These are phyloP conservation scores for Alloteropsis semialata DNA, from an alignment of 176 grass and related monocot genomes.

Conservation along the genomic window DNA sequence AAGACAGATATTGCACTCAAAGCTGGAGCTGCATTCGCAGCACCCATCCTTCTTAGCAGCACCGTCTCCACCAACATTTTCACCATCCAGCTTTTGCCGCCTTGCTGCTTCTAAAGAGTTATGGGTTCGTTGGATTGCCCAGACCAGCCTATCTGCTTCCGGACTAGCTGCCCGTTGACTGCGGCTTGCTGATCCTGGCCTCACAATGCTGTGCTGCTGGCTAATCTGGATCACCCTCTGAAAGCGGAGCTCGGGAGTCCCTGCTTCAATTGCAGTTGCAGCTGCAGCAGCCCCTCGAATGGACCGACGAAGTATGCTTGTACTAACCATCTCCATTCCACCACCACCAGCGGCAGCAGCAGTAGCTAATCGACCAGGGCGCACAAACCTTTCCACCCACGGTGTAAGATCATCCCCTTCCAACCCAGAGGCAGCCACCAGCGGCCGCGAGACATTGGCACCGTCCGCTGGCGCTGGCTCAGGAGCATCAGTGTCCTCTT, in stretches of 20 bases:
- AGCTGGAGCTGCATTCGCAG: constrained; percentile 47
- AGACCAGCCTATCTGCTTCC: constrained; percentile 48
- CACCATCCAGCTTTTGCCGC: constrained; percentile 35
- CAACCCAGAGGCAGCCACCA: neutral
- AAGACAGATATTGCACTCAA: constrained; percentile 89
- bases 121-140: constrained; percentile 56
- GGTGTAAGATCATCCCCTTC: neutral
- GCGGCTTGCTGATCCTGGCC: neutral
- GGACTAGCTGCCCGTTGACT: constrained; percentile 30
- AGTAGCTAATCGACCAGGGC: neutral
- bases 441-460: neutral
- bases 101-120: constrained; percentile 45
- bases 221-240: constrained; percentile 64
- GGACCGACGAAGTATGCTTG: neutral
- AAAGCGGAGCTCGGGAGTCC: constrained; percentile 54
- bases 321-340: constrained; percentile 22
- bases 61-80: constrained; percentile 23
- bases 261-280: constrained; percentile 24
- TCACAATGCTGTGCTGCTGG: constrained; percentile 41
- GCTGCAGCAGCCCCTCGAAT: neutral
- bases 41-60: constrained; percentile 41
- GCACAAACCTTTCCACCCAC: constrained; percentile 8
- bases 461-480: neutral
- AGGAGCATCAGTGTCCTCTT: constrained; percentile 20
- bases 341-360: neutral